A percentile compares a stretch with the other conserved stretches of the same genome.
Conservation (phyloP, 192 early-diverging fungal species). For the Podila epicladia region DNA sequence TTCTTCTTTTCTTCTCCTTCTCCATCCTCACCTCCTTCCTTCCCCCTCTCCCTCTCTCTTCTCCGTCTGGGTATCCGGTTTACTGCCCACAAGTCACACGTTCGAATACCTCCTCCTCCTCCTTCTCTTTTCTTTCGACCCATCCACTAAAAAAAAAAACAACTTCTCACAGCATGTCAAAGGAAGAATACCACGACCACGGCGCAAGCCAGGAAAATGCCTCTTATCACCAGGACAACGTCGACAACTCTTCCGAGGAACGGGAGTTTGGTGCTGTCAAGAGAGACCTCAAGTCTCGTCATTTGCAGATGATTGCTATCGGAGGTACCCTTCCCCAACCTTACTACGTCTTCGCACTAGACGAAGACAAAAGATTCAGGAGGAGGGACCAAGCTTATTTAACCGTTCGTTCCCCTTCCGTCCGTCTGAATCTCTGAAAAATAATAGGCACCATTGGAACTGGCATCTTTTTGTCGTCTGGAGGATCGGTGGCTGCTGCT, state of each 20-base stretch:
- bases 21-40: neutral
- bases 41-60: neutral
- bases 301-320: conserved; percentile 80
- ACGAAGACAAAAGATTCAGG: neutral
- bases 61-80: conserved; percentile 7
- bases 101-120: neutral
- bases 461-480: conserved; percentile 81
- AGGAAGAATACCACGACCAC: conserved; percentile 8
- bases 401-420: neutral
- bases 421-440: neutral
- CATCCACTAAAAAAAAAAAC: neutral
- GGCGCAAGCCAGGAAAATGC: neutral
- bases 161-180: conserved; percentile 4
- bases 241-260: neutral
- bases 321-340: conserved; percentile 57
- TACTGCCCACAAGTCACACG: neutral
- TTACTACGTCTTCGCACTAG: neutral
- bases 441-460: conserved; percentile 61
- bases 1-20: neutral
- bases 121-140: neutral
- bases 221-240: neutral
- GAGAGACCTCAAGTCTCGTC: conserved; percentile 73
- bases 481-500: conserved; percentile 73
- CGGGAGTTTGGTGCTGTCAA: conserved; percentile 56
- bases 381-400: neutral